These are phyloP conservation scores for Trichosporon inkin DNA, from an alignment of 1,284 basidiomycete species.

Conservation along the genomic window DNA sequence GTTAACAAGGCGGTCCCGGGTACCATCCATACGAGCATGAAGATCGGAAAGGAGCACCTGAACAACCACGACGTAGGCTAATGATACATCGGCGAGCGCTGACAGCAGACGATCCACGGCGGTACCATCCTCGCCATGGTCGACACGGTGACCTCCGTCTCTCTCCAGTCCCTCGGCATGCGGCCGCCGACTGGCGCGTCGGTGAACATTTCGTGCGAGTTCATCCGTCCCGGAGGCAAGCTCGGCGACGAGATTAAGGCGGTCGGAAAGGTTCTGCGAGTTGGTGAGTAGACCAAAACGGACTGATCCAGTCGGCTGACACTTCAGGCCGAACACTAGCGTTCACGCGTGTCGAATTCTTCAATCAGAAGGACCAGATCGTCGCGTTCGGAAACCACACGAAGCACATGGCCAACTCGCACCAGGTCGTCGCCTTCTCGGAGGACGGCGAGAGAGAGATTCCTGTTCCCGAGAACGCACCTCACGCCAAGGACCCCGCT, in stretches of 20 bases:
- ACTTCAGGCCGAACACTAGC: slow-evolving; percentile 37
- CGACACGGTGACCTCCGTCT: slow-evolving; percentile 48
- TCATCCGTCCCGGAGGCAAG: slow-evolving; percentile 46
- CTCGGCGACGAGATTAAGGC: slow-evolving; percentile 37
- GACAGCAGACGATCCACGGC: slow-evolving; percentile 48
- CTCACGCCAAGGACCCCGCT: background rate
- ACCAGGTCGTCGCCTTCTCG: slow-evolving; percentile 29
- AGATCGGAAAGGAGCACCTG: slow-evolving; percentile 42
- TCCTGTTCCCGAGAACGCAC: slow-evolving; percentile 13
- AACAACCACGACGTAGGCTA: slow-evolving; percentile 48
- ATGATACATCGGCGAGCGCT: background rate
- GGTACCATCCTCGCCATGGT: slow-evolving; percentile 48
- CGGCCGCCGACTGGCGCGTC: slow-evolving; percentile 46
- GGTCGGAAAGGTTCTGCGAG: slow-evolving; percentile 43
- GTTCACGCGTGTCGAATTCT: slow-evolving; percentile 43
- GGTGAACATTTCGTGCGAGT: slow-evolving; percentile 48
- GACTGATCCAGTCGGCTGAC: background rate
- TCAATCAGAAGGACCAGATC: slow-evolving; percentile 35
- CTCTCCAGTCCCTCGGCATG: slow-evolving; percentile 45
- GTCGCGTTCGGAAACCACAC: slow-evolving; percentile 50
- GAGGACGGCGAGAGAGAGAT: slow-evolving; percentile 41
- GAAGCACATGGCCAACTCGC: slow-evolving; percentile 43
- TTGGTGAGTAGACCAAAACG: slow-evolving; percentile 29
- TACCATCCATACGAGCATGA: slow-evolving; percentile 39
- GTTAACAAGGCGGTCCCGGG: slow-evolving; percentile 35